A percentile compares a stretch with the other conserved stretches of the same genome.
Evolutionary conservation across 768 basidiomycete genomes (phyloP).

Genomic region (Kwoniella botswanensis): DNA sequence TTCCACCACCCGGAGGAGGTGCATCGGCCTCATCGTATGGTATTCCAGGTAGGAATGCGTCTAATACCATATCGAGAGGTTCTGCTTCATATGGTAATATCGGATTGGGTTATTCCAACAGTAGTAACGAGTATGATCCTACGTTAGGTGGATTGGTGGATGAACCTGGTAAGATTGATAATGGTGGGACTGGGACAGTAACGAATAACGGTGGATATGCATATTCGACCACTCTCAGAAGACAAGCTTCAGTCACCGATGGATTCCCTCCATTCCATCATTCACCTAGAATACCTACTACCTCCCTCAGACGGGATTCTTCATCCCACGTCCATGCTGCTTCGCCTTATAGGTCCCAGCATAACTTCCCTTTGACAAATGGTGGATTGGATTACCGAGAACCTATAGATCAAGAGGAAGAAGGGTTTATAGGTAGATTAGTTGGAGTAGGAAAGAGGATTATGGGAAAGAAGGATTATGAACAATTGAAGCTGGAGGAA

Average conservation of each 20-base stretch:
- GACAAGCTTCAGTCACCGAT: constrained; percentile 34
- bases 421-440: constrained; percentile 18
- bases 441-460: constrained; percentile 31
- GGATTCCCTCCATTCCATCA: constrained; percentile 23
- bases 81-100: constrained; percentile 10
- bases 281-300: constrained; percentile 8
- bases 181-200: background rate
- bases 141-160: constrained; percentile 19
- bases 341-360: constrained; percentile 17
- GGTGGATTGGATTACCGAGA: constrained; percentile 5
- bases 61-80: constrained; percentile 12
- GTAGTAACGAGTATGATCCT: constrained; percentile 12
- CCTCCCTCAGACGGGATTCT: constrained; percentile 1
- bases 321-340: constrained; percentile 14
- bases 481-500: constrained; percentile 28
- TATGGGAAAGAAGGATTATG: constrained; percentile 37
- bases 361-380: constrained; percentile 14
- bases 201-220: constrained; percentile 36
- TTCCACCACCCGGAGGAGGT: background rate
- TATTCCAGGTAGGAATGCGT: constrained; percentile 11
- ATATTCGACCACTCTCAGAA: constrained; percentile 50
- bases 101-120: background rate
- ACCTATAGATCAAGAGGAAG: constrained; percentile 11
- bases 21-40: constrained; percentile 24
- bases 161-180: constrained; percentile 14